Conservation (phyloP, 176 grass and related monocot genomes). For the Oropetium thomaeum region DNA sequence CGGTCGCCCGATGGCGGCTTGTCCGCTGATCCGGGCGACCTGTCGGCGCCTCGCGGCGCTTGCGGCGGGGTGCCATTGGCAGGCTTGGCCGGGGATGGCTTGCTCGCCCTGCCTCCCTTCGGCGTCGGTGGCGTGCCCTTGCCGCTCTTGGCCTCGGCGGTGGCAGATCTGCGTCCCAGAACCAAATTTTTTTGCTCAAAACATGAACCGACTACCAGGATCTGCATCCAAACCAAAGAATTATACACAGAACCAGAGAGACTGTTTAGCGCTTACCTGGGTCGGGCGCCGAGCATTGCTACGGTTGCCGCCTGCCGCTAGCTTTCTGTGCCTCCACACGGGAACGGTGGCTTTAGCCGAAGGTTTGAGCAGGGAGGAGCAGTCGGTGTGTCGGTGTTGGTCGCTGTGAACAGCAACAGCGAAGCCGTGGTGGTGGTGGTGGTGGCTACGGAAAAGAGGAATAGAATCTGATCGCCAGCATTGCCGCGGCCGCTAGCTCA, state of each 20-base stretch:
- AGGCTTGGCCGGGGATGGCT: slow-evolving; percentile 19
- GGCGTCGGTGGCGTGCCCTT: slow-evolving; percentile 53
- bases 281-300: slow-evolving; percentile 43
- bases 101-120: slow-evolving; percentile 39
- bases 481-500: neutral
- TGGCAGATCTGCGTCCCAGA: slow-evolving; percentile 42
- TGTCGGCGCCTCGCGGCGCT: slow-evolving; percentile 25
- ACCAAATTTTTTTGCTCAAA: slow-evolving; percentile 7
- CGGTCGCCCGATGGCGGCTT: slow-evolving; percentile 34
- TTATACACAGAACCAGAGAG: neutral
- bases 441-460: slow-evolving; percentile 18
- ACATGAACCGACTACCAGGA: slow-evolving; percentile 4
- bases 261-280: slow-evolving; percentile 38
- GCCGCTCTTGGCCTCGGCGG: slow-evolving; percentile 40
- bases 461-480: slow-evolving; percentile 33
- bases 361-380: slow-evolving; percentile 6
- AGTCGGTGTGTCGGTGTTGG: slow-evolving; percentile 41
- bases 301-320: neutral
- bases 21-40: slow-evolving; percentile 38
- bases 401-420: slow-evolving; percentile 4
- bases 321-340: neutral
- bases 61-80: slow-evolving; percentile 38
- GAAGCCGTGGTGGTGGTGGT: neutral
- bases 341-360: neutral
- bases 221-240: slow-evolving; percentile 15